A percentile compares a stretch with the other conserved stretches of the same genome.
These are phyloP conservation scores for Dothistroma pini DNA, from an alignment of 2,329 filamentous ascomycete genomes.

Conservation along the genomic window DNA sequence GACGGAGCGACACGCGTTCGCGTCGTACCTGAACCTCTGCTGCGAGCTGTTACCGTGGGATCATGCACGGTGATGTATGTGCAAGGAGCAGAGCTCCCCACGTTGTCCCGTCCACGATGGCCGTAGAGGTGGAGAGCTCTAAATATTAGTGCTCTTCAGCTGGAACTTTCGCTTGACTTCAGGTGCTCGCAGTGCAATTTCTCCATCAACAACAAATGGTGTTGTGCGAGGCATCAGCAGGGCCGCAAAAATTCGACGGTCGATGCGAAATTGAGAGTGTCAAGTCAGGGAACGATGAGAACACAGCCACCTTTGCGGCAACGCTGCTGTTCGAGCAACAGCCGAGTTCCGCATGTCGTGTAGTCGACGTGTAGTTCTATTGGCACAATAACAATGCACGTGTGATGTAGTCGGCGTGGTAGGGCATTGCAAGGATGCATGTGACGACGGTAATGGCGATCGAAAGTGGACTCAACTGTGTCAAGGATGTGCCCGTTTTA, in stretches of 20 bases:
- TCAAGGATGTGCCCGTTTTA: slow-evolving; percentile 9
- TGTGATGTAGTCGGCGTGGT: too few relatives aligned
- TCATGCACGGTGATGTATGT: background rate
- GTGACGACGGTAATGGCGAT: background rate
- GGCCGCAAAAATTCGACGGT: background rate
- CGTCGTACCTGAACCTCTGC: background rate
- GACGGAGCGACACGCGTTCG: background rate
- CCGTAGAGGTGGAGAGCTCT: background rate
- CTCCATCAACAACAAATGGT: background rate
- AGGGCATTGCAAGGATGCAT: background rate
- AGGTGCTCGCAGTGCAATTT: background rate
- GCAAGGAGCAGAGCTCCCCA: background rate
- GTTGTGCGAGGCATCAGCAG: background rate
- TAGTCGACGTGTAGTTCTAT: too few relatives aligned
- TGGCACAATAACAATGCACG: too few relatives aligned
- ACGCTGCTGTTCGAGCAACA: background rate
- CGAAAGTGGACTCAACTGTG: too few relatives aligned
- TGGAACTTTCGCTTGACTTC: background rate
- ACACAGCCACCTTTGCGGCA: background rate
- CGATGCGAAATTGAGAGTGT: background rate
- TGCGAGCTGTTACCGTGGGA: background rate
- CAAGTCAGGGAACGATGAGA: background rate
- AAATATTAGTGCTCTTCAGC: background rate
- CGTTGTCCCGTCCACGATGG: background rate
- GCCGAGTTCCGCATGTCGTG: too few relatives aligned